Evolutionary conservation across 176 grass and related monocot species (phyloP).

Genomic region (Eleusine coracana): DNA sequence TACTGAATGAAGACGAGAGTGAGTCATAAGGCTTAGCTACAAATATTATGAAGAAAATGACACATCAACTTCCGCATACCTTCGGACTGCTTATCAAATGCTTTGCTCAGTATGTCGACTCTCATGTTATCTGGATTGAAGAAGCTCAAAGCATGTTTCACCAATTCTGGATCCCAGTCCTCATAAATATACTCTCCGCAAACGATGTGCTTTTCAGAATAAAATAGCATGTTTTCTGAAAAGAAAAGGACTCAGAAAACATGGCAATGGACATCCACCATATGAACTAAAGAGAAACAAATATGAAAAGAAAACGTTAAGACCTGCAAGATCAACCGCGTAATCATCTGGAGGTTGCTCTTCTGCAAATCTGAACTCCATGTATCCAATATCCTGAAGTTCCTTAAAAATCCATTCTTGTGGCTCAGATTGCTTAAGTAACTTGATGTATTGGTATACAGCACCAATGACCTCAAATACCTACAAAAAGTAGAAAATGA

Average conservation of each 20-base stretch:
- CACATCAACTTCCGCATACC: constrained; percentile 49
- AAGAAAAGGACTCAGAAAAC: constrained; percentile 35
- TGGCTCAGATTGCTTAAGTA: constrained; percentile 70
- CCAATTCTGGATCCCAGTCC: constrained; percentile 79
- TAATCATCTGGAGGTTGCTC: constrained; percentile 98
- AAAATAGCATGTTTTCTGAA: constrained; percentile 87
- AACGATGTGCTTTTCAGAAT: constrained; percentile 78
- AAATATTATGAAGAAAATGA: constrained; percentile 9
- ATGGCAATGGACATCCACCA: not conserved
- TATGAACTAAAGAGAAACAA: constrained; percentile 32
- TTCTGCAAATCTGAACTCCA: constrained; percentile 98
- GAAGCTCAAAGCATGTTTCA: constrained; percentile 72
- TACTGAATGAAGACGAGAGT: not conserved
- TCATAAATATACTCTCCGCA: constrained; percentile 89
- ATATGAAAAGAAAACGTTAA: constrained; percentile 38
- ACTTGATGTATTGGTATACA: constrained; percentile 86
- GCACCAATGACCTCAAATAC: constrained; percentile 65
- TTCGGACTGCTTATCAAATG: constrained; percentile 87
- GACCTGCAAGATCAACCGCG: constrained; percentile 87
- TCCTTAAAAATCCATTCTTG: constrained; percentile 99
- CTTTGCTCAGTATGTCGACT: constrained; percentile 76
- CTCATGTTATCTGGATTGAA: constrained; percentile 96
- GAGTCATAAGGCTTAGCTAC: not conserved
- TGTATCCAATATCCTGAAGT: constrained; percentile 87
- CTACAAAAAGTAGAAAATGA: constrained; percentile 57